Base-by-base conservation (phyloP, 345 rosid genomes). In the Eutrema japonicum region DNA sequence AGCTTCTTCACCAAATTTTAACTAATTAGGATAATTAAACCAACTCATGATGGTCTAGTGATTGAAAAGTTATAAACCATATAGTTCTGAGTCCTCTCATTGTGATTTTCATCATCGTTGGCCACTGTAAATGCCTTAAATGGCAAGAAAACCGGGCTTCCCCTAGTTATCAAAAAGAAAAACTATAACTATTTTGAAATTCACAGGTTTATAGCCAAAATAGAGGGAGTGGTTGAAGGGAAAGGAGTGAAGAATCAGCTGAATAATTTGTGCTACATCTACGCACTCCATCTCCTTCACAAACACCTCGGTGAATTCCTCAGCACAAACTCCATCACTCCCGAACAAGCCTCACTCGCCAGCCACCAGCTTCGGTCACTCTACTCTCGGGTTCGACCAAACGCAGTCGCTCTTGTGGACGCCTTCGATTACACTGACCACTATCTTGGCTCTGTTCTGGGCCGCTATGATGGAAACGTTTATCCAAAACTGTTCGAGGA, bases 391-490 rank as follows among this genome's bases (percentile, higher is more conserved):
- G 74, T 88, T 62, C 98, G 97, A 38, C 97, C 96, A 42, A 91
- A 89, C 64, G 97, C 97, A 10, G 73, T 90, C 18, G 85, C 88
- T 5, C 88, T 93, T 2, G 92, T 91, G 3, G 97, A 93, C 29
- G 86, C 94, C 10, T 93, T 91, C 14, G 62, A 32, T 6, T 91
- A 89, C 86, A 89, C 97, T 0, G 92, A 91, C 80, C 92, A 91
- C 78, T 89, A 48, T 77, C 89, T 93, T 7, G 84, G 89, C 33
- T 93, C 97, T 2, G 56, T 79, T 66, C 88, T 91, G 2, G 96
- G 97, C 1, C 77, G 96, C 40, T 93, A 79, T 2, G 97, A 93
- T 11, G 96, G 98, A 62, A 87, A 89, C 7, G 92, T 91, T 40
- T 93, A 93, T 53, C 94, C 88, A 1, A 89, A 81, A 51, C 86